Evolutionary conservation across 2,329 filamentous ascomycete genomes (phyloP).

Genomic region (Cordyceps tenuipes): DNA sequence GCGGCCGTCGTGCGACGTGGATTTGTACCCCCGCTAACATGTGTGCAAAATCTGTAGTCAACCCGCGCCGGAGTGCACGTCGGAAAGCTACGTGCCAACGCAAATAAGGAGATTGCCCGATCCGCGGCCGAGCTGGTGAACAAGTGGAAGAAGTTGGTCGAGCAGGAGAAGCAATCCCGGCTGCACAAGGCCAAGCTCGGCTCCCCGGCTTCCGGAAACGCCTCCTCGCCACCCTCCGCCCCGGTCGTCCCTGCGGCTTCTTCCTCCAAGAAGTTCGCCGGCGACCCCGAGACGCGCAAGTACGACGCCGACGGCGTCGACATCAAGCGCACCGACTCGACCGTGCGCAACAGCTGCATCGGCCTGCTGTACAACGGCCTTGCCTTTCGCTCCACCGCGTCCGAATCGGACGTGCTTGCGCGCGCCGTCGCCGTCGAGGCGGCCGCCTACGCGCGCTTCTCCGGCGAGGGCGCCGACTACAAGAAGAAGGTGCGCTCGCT

Average conservation of each 20-base stretch:
- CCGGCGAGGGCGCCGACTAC: conserved; percentile 68
- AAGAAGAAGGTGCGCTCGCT: conserved; percentile 83
- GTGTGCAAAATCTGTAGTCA: conserved; percentile 35
- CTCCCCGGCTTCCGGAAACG: conserved; percentile 35
- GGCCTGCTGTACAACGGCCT: conserved; percentile 92
- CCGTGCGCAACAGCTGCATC: conserved; percentile 73
- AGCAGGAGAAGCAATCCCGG: conserved; percentile 48
- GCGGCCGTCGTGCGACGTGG: not conserved
- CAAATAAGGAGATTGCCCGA: conserved; percentile 71
- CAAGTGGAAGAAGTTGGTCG: conserved; percentile 79
- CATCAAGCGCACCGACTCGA: conserved; percentile 63
- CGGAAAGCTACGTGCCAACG: conserved; percentile 68
- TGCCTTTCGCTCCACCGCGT: conserved; percentile 60
- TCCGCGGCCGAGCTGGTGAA: conserved; percentile 74
- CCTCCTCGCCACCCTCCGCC: conserved; percentile 41
- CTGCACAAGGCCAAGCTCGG: conserved; percentile 32
- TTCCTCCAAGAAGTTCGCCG: conserved; percentile 41
- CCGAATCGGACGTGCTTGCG: conserved; percentile 62
- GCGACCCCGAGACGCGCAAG: conserved; percentile 69
- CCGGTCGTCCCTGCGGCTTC: not conserved
- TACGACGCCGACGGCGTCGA: conserved; percentile 76
- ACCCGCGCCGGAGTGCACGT: conserved; percentile 90
- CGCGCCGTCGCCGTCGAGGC: conserved; percentile 75
- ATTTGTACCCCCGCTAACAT: conserved; percentile 4
- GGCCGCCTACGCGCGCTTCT: conserved; percentile 62